Evolutionary conservation across 768 basidiomycete species (phyloP).

Genomic region (Lentinula aciculospora): DNA sequence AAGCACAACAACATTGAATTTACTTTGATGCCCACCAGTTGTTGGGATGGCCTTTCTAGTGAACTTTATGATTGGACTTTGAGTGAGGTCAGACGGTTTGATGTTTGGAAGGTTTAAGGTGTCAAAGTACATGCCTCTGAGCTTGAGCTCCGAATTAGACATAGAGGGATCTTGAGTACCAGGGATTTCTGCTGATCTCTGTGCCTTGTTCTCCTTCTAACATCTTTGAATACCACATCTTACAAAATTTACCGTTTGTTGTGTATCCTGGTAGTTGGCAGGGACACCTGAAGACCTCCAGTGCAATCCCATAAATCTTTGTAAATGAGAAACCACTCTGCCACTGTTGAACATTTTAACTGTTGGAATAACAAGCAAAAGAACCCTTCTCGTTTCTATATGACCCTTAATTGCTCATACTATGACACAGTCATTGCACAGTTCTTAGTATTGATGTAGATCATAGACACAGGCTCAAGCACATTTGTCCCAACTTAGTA

Average conservation of each 20-base stretch:
- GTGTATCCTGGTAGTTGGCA: constrained; percentile 12
- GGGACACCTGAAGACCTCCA: constrained; percentile 6
- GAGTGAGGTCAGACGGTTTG: constrained; percentile 14
- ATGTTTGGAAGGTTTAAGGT: constrained; percentile 20
- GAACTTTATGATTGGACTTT: constrained; percentile 16
- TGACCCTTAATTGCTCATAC: too few species aligned
- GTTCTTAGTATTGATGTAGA: too few species aligned
- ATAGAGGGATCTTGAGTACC: constrained; percentile 15
- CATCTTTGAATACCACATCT: constrained; percentile 19
- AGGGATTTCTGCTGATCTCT: constrained; percentile 17
- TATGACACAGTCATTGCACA: too few species aligned
- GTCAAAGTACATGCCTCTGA: constrained; percentile 16
- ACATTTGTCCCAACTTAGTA: too few species aligned
- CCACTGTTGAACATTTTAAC: too few species aligned
- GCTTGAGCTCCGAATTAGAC: constrained; percentile 16
- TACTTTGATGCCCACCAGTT: constrained; percentile 14
- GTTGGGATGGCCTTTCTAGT: constrained; percentile 16
- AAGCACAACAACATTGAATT: constrained; percentile 16
- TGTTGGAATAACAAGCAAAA: too few species aligned
- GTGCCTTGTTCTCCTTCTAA: constrained; percentile 11
- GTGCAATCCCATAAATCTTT: neutral
- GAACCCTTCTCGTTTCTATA: too few species aligned
- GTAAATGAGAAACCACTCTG: neutral
- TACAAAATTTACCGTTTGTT: constrained; percentile 18
- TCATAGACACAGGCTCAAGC: too few species aligned